Base-by-base conservation (phyloP, 495 filamentous ascomycete genomes). In the Hypoxylon crocopeplum region DNA sequence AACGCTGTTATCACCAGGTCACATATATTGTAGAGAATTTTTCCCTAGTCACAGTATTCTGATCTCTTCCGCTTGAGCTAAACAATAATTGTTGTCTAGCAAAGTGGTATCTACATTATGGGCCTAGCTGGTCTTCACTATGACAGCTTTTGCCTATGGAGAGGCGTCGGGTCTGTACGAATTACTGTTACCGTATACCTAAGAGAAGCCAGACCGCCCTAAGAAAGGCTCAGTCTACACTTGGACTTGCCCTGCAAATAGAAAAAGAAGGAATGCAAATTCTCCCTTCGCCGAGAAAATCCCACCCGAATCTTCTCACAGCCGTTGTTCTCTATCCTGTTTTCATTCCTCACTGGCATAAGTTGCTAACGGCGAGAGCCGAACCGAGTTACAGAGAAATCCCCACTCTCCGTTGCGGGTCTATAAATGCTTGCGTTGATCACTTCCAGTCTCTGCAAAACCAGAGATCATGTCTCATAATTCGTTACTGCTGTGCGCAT, bases 401-500 rank as follows among this genome's bases (percentile, higher is more conserved):
- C 6, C 29, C 24, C 32, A 45, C 38, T 32, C 50, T 25, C 36
- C 13, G 38, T 47, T 11, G 34, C n/a, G 42, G 42, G 32, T 49
- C 45, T 51, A 49, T 39, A 46, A 3, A 27, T 27, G 24, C 42
- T 51, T 30, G 40, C 51, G 21, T 39, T 39, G 2, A 22, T 16
- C 41, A 29, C 37, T 20, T 51, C 27, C 52, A 59, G 48, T 60
- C 42, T 61, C 49, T 46, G 38, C 55, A 33, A 66, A 49, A 47
- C 37, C 46, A 38, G 54, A 47, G 36, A 21, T 59, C 50, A 47
- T 64, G 47, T 59, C 48, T 66, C 62, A 46, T 65, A 34, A 45
- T 36, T 55, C 56, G 64, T 83, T 87, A 98, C 80, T 97, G 92
- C 67, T 91, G 84, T 46, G 91, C 82, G 72, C 93, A 98, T 75